Conservation (phyloP, 73 alveolate genomes). For the Paramecium biaurelia region DNA sequence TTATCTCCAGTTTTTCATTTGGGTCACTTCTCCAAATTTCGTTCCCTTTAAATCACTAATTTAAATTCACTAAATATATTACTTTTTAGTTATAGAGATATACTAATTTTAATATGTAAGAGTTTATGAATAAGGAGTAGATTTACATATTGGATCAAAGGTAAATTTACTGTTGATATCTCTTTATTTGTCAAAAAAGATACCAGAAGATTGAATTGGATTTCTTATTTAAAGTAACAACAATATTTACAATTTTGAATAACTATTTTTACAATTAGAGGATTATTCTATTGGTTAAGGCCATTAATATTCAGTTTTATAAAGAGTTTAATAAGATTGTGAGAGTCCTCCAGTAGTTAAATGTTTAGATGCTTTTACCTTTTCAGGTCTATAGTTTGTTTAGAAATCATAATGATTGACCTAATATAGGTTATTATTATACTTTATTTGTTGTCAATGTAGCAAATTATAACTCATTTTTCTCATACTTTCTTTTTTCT, state of each 20-base stretch:
- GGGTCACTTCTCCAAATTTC: background rate
- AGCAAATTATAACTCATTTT: background rate
- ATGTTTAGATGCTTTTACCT: background rate
- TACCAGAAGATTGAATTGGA: constrained; percentile 11
- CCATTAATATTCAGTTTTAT: background rate
- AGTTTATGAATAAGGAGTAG: background rate
- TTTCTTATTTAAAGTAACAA: background rate
- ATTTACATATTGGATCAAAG: background rate
- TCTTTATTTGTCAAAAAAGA: background rate
- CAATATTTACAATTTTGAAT: constrained; percentile 5
- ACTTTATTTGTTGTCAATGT: constrained; percentile 4
- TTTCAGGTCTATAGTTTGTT: background rate
- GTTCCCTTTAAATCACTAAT: background rate
- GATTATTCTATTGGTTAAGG: background rate
- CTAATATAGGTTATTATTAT: background rate
- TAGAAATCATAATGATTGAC: constrained; percentile 5
- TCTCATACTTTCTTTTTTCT: background rate
- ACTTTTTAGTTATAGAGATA: background rate
- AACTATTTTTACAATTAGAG: background rate
- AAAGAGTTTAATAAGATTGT: background rate
- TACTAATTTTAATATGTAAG: constrained; percentile 4
- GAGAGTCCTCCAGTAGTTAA: background rate
- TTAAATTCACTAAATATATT: background rate
- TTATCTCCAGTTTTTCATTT: background rate
- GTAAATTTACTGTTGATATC: background rate